These are phyloP conservation scores for Chytriomyces confervae DNA, from an alignment of 192 early-diverging fungal genomes.

Conservation along the genomic window DNA sequence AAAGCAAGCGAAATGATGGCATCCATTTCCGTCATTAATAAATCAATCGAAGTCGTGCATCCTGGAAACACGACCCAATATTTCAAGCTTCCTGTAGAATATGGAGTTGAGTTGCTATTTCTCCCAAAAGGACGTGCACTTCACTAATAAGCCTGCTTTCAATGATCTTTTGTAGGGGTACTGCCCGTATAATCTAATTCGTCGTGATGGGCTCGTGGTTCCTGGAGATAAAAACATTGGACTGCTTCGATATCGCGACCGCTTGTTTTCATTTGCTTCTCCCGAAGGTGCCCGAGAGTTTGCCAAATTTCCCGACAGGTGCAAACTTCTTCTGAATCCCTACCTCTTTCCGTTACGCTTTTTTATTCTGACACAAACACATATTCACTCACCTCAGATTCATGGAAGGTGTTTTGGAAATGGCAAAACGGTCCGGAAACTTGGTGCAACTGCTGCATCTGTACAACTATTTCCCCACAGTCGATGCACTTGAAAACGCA, in stretches of 20 bases:
- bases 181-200: slow-evolving; percentile 57
- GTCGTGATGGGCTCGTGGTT: slow-evolving; percentile 53
- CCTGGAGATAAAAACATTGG: slow-evolving; percentile 64
- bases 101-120: slow-evolving; percentile 45
- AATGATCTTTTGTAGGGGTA: slow-evolving; percentile 48
- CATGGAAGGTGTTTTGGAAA: slow-evolving; percentile 54
- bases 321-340: background rate
- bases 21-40: slow-evolving; percentile 51
- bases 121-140: background rate
- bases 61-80: slow-evolving; percentile 67
- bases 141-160: background rate
- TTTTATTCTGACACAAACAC: too few relatives aligned
- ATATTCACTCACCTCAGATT: slow-evolving; percentile 14
- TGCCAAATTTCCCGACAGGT: slow-evolving; percentile 54
- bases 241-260: slow-evolving; percentile 56
- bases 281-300: slow-evolving; percentile 50
- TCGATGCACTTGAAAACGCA: slow-evolving; percentile 63
- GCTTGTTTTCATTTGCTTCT: slow-evolving; percentile 55
- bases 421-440: slow-evolving; percentile 49
- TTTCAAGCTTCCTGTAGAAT: slow-evolving; percentile 60
- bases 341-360: background rate
- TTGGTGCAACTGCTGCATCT: slow-evolving; percentile 63
- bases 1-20: slow-evolving; percentile 56
- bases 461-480: slow-evolving; percentile 66
- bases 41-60: slow-evolving; percentile 61